Conservation (phyloP, 169 alveolate genomes). For the Theileria parva region DNA sequence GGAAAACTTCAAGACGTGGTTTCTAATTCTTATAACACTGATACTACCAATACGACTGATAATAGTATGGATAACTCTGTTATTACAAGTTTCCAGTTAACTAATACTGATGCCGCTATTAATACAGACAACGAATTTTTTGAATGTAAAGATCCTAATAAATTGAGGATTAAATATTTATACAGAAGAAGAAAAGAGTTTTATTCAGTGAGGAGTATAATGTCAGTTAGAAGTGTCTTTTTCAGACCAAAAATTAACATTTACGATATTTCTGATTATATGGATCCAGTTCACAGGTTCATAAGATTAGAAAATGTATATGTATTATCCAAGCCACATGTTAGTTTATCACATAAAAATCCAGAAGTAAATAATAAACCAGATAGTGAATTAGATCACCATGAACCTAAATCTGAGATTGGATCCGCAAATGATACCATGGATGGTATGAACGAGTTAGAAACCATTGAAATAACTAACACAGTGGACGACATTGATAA, state of each 20-base stretch:
- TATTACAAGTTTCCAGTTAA: background rate
- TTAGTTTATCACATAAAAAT: background rate
- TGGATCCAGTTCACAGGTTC: background rate
- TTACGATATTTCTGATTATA: conserved; percentile 12
- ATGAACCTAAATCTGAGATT: too few species aligned
- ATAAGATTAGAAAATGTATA: background rate
- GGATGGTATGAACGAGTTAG: background rate
- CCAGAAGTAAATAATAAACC: background rate
- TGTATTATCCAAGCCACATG: conserved; percentile 1
- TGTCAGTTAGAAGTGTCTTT: background rate
- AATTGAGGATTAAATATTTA: background rate
- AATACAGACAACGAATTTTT: background rate
- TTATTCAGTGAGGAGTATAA: background rate
- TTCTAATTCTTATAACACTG: background rate
- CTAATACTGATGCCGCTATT: background rate
- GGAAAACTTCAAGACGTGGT: background rate
- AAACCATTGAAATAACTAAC: background rate
- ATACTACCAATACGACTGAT: background rate
- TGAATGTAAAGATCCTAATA: background rate
- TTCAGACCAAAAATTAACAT: conserved; percentile 11
- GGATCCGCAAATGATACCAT: too few species aligned
- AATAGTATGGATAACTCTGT: background rate
- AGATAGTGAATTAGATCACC: background rate
- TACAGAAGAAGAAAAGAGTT: conserved; percentile 1
- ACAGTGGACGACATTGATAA: background rate